Percentiles rank a stretch among this genome's conserved stretches.
Evolutionary conservation across 2,329 filamentous ascomycete species (phyloP).

Genomic region (Fusarium multiceps): DNA sequence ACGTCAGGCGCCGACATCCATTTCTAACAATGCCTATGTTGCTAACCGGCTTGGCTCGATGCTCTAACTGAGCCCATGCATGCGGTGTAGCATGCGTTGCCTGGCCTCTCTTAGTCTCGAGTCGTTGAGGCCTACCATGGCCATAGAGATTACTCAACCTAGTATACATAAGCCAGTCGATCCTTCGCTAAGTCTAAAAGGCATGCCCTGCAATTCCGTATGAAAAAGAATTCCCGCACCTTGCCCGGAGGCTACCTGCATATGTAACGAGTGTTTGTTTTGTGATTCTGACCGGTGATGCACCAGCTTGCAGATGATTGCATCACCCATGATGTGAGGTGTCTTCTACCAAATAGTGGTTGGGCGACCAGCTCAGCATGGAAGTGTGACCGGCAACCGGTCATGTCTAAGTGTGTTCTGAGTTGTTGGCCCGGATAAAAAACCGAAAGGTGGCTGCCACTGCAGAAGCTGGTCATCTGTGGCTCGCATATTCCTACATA

Average conservation of each 20-base stretch:
- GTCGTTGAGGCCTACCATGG: conserved; percentile 28
- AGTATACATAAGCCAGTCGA: conserved; percentile 3
- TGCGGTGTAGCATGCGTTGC: conserved; percentile 1
- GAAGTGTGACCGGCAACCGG: conserved; percentile 11
- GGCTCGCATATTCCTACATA: conserved; percentile 2
- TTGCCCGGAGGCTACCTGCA: conserved; percentile 34
- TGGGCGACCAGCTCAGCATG: conserved; percentile 7
- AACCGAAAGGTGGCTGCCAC: not conserved
- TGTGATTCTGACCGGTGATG: conserved; percentile 30
- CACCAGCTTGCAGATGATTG: conserved; percentile 25
- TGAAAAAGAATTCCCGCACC: conserved; percentile 25
- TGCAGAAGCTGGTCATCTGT: conserved; percentile 5
- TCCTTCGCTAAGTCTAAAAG: conserved; percentile 4
- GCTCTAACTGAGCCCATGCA: conserved; percentile 1
- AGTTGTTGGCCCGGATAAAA: conserved; percentile 9
- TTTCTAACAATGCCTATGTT: conserved; percentile 19
- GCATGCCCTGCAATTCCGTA: conserved; percentile 19
- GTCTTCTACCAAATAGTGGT: conserved; percentile 2
- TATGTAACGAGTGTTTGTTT: conserved; percentile 32
- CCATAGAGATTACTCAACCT: conserved; percentile 6
- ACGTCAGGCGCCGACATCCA: conserved; percentile 18
- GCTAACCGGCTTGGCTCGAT: conserved; percentile 11
- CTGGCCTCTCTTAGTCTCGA: conserved; percentile 12
- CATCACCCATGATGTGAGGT: conserved; percentile 25
- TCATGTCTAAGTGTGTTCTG: conserved; percentile 1